Evolutionary conservation across 306 rosid genomes (phyloP).

Genomic region (Myrica gale): DNA sequence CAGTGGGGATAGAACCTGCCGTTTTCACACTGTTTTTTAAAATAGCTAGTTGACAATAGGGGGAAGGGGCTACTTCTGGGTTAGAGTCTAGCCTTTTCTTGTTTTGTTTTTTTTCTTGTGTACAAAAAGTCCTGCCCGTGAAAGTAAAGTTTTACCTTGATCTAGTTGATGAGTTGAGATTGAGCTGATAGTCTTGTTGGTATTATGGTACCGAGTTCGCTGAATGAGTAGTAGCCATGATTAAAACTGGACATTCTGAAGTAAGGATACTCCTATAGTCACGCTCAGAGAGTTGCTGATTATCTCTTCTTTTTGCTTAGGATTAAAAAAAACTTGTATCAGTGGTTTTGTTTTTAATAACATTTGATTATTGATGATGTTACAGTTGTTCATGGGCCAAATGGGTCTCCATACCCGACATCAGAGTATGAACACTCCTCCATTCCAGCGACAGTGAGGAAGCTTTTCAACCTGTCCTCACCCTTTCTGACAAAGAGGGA

Average conservation of each 20-base stretch:
- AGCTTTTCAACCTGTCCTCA: conserved; percentile 65
- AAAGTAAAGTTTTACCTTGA: no score
- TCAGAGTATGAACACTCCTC: conserved; percentile 91
- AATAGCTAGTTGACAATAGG: conserved; percentile 7
- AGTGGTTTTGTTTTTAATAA: neutral
- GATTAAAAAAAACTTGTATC: neutral
- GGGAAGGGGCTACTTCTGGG: conserved; percentile 9
- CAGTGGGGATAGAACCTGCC: neutral
- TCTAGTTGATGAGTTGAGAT: no score
- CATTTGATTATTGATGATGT: conserved; percentile 3
- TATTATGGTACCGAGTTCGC: no score
- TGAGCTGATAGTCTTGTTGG: no score
- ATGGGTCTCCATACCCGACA: conserved; percentile 67
- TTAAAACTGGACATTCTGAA: no score
- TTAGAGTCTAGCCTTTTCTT: neutral
- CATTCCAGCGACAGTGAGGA: conserved; percentile 80
- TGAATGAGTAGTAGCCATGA: no score
- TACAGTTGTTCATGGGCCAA: conserved; percentile 89
- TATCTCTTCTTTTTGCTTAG: neutral
- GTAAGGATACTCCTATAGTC: no score
- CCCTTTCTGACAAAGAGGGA: conserved; percentile 78
- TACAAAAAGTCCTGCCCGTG: neutral
- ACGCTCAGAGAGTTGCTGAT: no score
- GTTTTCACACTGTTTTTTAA: conserved; percentile 25
- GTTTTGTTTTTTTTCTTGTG: neutral